Base-by-base conservation (phyloP, 306 rosid species). In the Lathyrus oleraceus region DNA sequence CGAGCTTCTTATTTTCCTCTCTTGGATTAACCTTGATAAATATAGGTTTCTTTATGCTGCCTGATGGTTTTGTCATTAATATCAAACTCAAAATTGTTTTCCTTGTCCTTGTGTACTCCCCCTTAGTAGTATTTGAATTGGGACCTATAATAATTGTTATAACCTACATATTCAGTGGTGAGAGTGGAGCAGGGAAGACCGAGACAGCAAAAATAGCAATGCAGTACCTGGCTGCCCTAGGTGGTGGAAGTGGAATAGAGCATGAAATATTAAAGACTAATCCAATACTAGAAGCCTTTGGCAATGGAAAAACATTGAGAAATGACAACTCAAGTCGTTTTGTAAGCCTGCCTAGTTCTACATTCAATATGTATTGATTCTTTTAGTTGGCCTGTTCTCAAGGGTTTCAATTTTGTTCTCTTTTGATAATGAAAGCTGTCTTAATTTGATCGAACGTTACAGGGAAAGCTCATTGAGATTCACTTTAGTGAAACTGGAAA, bases 301-400 rank as follows among this genome's bases (percentile, higher is more conserved):
- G 99, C 6, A 94, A 94, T 83, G 97, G 97, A 20, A 94, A 94
- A 81, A 94, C 97, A 57, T 82, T 84, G 80, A 86, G 99, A 89
- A 94, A 94, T 86, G 99, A 94, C 88, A 94, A 94, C 92, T 94
- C 97, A 53, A 94, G 97, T 85, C 99, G 99, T 67, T 94, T 94
- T 77, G 99, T 94, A 91, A 94, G 97, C 74, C 62, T 80, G 74
- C 73, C 45, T 52, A 5, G 7, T 14, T 3, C 39, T 52, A 72
- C n/a, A n/a, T n/a, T n/a, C n/a, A n/a, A n/a, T 74, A 44, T 76
- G 56, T 52, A 49, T 58, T 68, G 42, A 15, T 69, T 76, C 75
- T 76, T 62, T 49, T 16, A 70, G 52, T 87, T 79, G 36, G 40
- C 28, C 65, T 65, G 62, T 66, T 58, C 20, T 72, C 36, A 21